Conservation (phyloP, 257 asterid species). For the Forsythia viridissima region DNA sequence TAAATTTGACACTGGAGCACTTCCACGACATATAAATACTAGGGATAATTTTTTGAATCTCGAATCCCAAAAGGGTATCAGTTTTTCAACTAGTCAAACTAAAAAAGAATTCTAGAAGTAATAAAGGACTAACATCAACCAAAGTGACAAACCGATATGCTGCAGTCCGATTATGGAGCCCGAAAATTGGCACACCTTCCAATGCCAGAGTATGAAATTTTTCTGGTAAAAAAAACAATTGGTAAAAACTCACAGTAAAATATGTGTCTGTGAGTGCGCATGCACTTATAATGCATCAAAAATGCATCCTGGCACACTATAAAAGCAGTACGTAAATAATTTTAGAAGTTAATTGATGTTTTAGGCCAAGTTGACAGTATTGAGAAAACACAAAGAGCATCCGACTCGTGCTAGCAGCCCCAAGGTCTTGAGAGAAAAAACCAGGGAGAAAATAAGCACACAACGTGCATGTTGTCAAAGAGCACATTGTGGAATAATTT, state of each 20-base stretch:
- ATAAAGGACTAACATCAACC: constrained; percentile 75
- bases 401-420: neutral
- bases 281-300: neutral
- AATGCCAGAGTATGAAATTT: constrained; percentile 84
- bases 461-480: neutral
- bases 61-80: neutral
- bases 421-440: neutral
- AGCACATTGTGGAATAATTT: no score
- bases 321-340: neutral
- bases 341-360: neutral
- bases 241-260: neutral
- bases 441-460: neutral
- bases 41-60: neutral
- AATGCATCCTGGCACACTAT: neutral
- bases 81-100: neutral
- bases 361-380: neutral
- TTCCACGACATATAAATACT: neutral
- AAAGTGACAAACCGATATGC: constrained; percentile 96
- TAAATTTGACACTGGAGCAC: neutral
- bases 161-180: constrained; percentile 78
- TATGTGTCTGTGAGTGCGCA: neutral
- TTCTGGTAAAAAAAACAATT: constrained; percentile 41
- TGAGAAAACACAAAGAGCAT: neutral
- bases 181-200: constrained; percentile 83
- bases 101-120: constrained; percentile 9